phyloP scores from a whole-genome alignment of 2,329 filamentous ascomycete species.

The Colletotrichum falcatum region DNA sequence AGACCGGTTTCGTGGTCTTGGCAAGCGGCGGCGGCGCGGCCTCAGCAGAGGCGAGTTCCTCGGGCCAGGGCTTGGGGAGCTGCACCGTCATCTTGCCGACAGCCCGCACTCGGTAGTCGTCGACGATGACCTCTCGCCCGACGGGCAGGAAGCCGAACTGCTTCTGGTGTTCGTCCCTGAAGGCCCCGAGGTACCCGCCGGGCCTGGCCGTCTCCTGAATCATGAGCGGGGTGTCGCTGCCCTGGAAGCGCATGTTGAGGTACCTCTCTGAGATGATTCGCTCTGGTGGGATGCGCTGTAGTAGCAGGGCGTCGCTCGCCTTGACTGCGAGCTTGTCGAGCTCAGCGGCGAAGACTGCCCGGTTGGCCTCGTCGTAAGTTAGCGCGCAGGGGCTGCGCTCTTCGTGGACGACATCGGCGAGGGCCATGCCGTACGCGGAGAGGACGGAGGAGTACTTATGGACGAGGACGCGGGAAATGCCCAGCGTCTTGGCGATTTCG shows the following conservation, averaged over 20 bases:
- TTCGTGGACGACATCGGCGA: slow-evolving; percentile 53
- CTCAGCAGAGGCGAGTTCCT: slow-evolving; percentile 22
- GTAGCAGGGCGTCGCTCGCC: slow-evolving; percentile 53
- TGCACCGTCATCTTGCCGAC: slow-evolving; percentile 45
- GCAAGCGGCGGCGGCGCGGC: slow-evolving; percentile 13
- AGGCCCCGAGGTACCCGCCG: slow-evolving; percentile 48
- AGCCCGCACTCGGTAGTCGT: slow-evolving; percentile 57
- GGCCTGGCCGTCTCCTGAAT: slow-evolving; percentile 47
- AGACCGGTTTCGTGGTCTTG: slow-evolving; percentile 38
- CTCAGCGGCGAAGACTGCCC: slow-evolving; percentile 42
- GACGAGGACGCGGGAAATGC: slow-evolving; percentile 53
- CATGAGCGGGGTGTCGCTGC: slow-evolving; percentile 58
- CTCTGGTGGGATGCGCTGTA: slow-evolving; percentile 29
- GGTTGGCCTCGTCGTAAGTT: slow-evolving; percentile 40
- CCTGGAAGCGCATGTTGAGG: slow-evolving; percentile 59
- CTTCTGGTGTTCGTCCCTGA: slow-evolving; percentile 52
- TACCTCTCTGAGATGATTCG: slow-evolving; percentile 48
- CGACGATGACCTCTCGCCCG: slow-evolving; percentile 54
- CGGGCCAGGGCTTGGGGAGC: slow-evolving; percentile 27
- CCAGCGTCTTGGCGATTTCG: slow-evolving; percentile 52
- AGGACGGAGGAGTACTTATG: slow-evolving; percentile 49
- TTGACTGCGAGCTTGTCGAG: slow-evolving; percentile 47
- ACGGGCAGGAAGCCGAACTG: slow-evolving; percentile 56
- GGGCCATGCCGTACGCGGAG: slow-evolving; percentile 57
- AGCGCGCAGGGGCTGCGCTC: slow-evolving; percentile 48